Percentiles rank a stretch among this genome's conserved stretches.
Evolutionary conservation across 2,329 filamentous ascomycete genomes (phyloP).

Genomic region (Graphiopsis chlorocephala): DNA sequence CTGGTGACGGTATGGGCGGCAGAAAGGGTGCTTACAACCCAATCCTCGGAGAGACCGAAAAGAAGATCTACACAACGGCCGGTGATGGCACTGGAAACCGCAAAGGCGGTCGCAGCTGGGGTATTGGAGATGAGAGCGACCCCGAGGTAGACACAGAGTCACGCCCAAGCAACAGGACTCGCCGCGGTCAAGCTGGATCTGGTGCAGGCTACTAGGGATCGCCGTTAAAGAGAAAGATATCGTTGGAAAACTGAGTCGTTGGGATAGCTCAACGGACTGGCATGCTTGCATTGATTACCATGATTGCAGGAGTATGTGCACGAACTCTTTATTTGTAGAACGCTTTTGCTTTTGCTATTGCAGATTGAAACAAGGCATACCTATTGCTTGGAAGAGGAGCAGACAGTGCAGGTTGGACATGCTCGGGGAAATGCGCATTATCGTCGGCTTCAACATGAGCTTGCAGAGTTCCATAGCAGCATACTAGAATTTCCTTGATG

Average conservation of each 20-base stretch:
- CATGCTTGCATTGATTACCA: background rate
- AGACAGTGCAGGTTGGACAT: background rate
- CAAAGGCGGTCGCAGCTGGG: constrained; percentile 56
- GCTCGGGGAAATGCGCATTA: background rate
- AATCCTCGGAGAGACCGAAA: constrained; percentile 18
- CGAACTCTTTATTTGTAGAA: background rate
- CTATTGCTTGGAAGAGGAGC: background rate
- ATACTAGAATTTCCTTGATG: background rate
- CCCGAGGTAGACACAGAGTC: constrained; percentile 30
- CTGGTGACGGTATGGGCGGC: constrained; percentile 60
- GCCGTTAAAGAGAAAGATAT: constrained; percentile 16
- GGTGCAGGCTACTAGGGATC: constrained; percentile 16
- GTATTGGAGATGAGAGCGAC: constrained; percentile 54
- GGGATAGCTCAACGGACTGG: background rate
- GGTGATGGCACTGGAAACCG: constrained; percentile 62
- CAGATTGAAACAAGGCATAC: background rate
- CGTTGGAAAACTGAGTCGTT: background rate
- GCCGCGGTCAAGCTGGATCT: constrained; percentile 24
- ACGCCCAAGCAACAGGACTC: constrained; percentile 24
- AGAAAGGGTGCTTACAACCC: constrained; percentile 50
- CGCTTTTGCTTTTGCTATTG: background rate
- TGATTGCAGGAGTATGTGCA: background rate
- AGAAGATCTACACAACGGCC: constrained; percentile 39
- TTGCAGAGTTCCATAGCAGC: background rate
- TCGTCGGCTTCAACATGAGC: background rate